A percentile compares a stretch with the other conserved stretches of the same genome.
Evolutionary conservation across 805 yeast species (phyloP).

Genomic region (Pichia nanzhaoensis): DNA sequence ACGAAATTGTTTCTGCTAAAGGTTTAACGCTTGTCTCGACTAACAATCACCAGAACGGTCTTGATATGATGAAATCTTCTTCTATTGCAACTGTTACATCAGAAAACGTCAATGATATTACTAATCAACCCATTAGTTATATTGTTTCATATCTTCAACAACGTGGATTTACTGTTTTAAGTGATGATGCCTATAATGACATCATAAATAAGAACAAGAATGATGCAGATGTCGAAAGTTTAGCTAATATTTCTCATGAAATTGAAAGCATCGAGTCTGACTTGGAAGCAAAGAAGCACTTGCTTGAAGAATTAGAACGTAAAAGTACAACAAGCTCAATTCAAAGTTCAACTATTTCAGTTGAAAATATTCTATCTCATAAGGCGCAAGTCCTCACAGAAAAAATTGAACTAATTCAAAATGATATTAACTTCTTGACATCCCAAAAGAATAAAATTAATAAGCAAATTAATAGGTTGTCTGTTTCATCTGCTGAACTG

Average conservation of each 20-base stretch:
- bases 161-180: conserved; percentile 24
- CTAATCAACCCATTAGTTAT: conserved; percentile 24
- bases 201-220: conserved; percentile 7
- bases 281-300: conserved; percentile 10
- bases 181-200: conserved; percentile 19
- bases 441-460: neutral
- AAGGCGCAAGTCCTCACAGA: conserved; percentile 4
- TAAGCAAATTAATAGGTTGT: conserved; percentile 12
- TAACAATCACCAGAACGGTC: conserved; percentile 2
- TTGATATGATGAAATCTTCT: conserved; percentile 5
- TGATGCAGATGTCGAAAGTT: conserved; percentile 1
- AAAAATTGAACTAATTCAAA: conserved; percentile 1
- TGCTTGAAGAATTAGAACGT: conserved; percentile 11
- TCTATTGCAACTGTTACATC: conserved; percentile 11
- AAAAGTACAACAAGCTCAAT: neutral
- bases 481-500: conserved; percentile 9
- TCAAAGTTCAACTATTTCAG: conserved; percentile 5
- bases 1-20: neutral
- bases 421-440: neutral
- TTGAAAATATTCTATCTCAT: conserved; percentile 9
- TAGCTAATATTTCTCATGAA: conserved; percentile 11
- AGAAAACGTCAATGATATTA: conserved; percentile 2
- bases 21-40: conserved; percentile 3
- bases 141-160: conserved; percentile 18
- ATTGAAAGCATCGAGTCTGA: conserved; percentile 11